Evolutionary conservation across 2,329 filamentous ascomycete species (phyloP).

Genomic region (Ascocoryne sarcoides): DNA sequence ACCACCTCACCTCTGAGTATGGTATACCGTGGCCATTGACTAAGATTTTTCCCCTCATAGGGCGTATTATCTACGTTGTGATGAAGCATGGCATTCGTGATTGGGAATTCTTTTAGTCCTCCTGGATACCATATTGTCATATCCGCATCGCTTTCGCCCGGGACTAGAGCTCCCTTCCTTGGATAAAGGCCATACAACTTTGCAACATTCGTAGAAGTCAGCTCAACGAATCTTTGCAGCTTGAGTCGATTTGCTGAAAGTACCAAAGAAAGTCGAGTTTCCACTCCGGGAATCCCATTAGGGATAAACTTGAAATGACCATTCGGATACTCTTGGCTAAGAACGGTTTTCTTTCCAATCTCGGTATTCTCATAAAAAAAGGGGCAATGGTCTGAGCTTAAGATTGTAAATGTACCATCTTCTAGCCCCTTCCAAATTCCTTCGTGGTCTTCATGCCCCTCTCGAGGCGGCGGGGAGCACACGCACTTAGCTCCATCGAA

Average conservation of each 20-base stretch:
- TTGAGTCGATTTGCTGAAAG: slow-evolving; percentile 33
- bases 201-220: slow-evolving; percentile 45
- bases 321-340: slow-evolving; percentile 35
- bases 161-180: slow-evolving; percentile 40
- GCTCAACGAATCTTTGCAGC: slow-evolving; percentile 43
- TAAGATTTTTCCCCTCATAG: slow-evolving; percentile 47
- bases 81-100: slow-evolving; percentile 47
- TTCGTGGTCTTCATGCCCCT: slow-evolving; percentile 36
- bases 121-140: slow-evolving; percentile 49
- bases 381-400: slow-evolving; percentile 35
- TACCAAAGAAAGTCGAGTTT: slow-evolving; percentile 44
- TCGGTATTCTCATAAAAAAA: slow-evolving; percentile 36
- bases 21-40: slow-evolving; percentile 54
- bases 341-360: slow-evolving; percentile 40
- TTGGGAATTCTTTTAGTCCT: slow-evolving; percentile 33
- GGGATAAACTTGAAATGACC: slow-evolving; percentile 46
- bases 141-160: slow-evolving; percentile 45
- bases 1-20: slow-evolving; percentile 49
- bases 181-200: slow-evolving; percentile 49
- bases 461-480: slow-evolving; percentile 43
- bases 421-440: slow-evolving; percentile 41
- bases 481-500: slow-evolving; percentile 48
- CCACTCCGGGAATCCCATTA: slow-evolving; percentile 49
- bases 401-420: slow-evolving; percentile 44
- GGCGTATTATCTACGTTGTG: slow-evolving; percentile 56